Evolutionary conservation across 768 basidiomycete genomes (phyloP).

Genomic region (Pleurotus eryngii): DNA sequence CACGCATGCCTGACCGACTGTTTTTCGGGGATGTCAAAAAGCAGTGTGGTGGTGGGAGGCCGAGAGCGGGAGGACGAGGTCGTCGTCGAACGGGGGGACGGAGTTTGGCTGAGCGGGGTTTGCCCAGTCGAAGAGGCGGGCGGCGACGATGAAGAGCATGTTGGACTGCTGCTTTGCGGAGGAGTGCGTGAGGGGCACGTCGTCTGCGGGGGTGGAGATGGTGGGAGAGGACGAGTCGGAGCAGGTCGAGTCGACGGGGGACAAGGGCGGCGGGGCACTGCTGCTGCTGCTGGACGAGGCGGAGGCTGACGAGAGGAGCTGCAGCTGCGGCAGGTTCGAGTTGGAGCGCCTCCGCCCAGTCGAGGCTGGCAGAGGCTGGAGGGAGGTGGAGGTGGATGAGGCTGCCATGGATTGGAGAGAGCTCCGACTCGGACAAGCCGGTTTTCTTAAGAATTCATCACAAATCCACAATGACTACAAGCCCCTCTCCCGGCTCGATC

Average conservation of each 20-base stretch:
- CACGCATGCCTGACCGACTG: conserved; percentile 15
- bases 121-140: conserved; percentile 51
- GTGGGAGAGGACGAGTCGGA: conserved; percentile 14
- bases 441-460: background rate
- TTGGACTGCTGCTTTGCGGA: conserved; percentile 23
- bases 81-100: conserved; percentile 41
- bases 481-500: background rate
- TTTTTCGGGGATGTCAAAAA: conserved; percentile 35
- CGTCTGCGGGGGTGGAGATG: conserved; percentile 8
- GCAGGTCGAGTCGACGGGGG: conserved; percentile 9
- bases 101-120: conserved; percentile 40
- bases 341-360: conserved; percentile 49
- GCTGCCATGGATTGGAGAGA: too few relatives aligned
- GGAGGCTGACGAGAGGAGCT: conserved; percentile 19
- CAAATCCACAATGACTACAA: background rate
- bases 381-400: conserved; percentile 30
- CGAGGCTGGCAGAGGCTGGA: conserved; percentile 45
- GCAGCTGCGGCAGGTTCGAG: conserved; percentile 50
- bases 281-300: conserved; percentile 9
- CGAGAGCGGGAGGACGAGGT: conserved; percentile 53
- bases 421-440: too few relatives aligned
- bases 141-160: conserved; percentile 50
- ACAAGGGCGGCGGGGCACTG: conserved; percentile 11
- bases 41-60: conserved; percentile 43
- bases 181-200: conserved; percentile 9